Base-by-base conservation (phyloP, 805 yeast genomes). In the Ogataea ramenticola region DNA sequence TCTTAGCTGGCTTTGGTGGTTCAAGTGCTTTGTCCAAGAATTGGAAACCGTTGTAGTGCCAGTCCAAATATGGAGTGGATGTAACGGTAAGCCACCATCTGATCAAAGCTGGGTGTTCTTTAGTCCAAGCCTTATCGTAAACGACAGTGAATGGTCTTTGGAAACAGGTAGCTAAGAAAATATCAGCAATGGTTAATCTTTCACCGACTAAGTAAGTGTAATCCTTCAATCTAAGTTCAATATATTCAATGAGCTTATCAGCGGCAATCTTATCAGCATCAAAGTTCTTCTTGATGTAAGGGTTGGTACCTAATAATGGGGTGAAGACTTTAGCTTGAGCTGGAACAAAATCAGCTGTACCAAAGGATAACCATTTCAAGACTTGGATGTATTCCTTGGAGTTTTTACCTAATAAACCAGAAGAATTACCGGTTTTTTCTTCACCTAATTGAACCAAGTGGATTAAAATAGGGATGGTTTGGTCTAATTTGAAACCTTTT, bases 321-420 rank as follows among this genome's bases (percentile, higher is more conserved):
- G 62, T 61, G 66, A 86, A 77, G 51, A 77, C 76, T 33, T 51
- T 56, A 46, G 75, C 74, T 42, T 72, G 54, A 46, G 65, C 56
- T 39, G 68, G 56, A 51, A 82, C 61, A 46, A 84, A 54, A 56
- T 90, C 96, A 54, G 76, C 57, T 72, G 83, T 86, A 63, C 80
- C 72, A 53, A 86, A 68, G 2, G 96, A 86, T 62, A 81, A 56
- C 95, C 95, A 89, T 68, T 72, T 80, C 54, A 89, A 63, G 57
- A 88, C 71, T 56, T 66, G 65, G 47, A 86, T 86, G 60, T 77
- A 72, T 56, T 85, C 86, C 52, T 68, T 67, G 51, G 75, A 65
- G 63, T 72, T 72, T 63, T 77, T 75, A 57, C 96, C 97, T 37
- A 62, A 51, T 43, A 77, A 70, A 48, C 65, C 62, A 14, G 67